A percentile compares a stretch with the other conserved stretches of the same genome.
These are phyloP conservation scores for Oxyria digyna DNA, from an alignment of 148 eudicot species.

Conservation along the genomic window DNA sequence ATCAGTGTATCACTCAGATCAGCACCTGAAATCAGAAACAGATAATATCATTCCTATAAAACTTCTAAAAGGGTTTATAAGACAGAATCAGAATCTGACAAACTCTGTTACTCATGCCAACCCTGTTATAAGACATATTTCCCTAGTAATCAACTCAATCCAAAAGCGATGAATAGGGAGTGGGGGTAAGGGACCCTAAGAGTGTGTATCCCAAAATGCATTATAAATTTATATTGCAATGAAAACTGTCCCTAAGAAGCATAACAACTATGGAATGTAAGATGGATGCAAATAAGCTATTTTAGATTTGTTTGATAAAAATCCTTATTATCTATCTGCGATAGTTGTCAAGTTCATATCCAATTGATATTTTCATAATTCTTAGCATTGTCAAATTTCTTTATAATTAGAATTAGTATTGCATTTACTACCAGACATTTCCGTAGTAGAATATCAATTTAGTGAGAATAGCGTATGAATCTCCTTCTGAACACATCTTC, in stretches of 20 bases:
- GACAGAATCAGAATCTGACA: background rate
- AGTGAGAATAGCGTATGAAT: background rate
- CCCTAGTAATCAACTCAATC: background rate
- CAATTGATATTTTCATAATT: background rate
- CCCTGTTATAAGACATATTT: background rate
- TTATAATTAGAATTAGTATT: background rate
- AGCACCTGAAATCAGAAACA: constrained; percentile 51
- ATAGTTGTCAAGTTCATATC: background rate
- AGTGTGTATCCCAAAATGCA: too few relatives aligned
- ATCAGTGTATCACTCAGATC: constrained; percentile 93
- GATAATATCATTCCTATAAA: background rate
- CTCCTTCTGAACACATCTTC: background rate
- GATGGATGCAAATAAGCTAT: background rate
- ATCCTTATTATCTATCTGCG: background rate
- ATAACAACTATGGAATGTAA: background rate
- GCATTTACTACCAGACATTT: background rate
- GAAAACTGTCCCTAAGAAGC: background rate
- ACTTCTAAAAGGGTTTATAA: background rate
- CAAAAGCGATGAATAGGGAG: background rate
- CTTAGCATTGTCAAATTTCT: background rate
- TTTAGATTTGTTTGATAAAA: background rate
- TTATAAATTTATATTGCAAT: too few relatives aligned
- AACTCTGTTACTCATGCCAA: background rate
- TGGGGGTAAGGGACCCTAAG: too few relatives aligned
- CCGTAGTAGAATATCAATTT: background rate